Evolutionary conservation across 306 rosid genomes (phyloP), one percentile per base, ranked within the genome.

Genomic region (Oxytropis ochrocephala): DNA sequence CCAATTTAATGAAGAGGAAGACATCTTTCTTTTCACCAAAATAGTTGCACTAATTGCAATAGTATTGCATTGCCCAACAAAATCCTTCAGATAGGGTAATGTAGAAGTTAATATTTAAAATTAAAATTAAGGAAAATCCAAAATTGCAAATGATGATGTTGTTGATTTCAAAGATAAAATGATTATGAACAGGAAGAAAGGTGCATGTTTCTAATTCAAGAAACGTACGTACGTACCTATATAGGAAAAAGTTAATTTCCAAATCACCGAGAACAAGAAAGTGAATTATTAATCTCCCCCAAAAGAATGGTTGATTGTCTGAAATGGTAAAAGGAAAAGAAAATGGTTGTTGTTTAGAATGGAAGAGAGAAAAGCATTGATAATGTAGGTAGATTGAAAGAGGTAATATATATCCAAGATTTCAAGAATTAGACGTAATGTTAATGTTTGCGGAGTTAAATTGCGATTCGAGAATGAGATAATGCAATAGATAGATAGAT

Each of bases 1-100:
- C 33, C 17, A 12, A 17, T 81, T 90, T 60, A 29, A 55, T 11
- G 71, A 76, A 63, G 30, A 4, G 62, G 49, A 35, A 65, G 84
- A 80, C 75, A 84, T 80, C 73, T 75, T 75, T 81, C 72, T 75
- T 2, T 80, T 69, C 64, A 70, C 48, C 50, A 8, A 64, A 74
- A 68, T 43, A 64, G 68, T 57, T 33, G 63, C 74, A 65, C 74
- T 44, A 24, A 24, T 24, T 55, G 17, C 43, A 42, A 30, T 16
- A 69, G 39, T 42, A 48, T 65, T 70, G 79, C 61, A 48, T 65
- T 70, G 79, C 61, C 73, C 63, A 73, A 75, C 63, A 73, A 75
- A 64, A 55, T 70, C 78, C 96, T 86, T 84, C 85, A 75, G 11
- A 38, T 42, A 24, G 32, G 21, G 66, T 11, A 52, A 38, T 49